Evolutionary conservation across 805 yeast species (phyloP), one percentile per base, ranked within the genome.

Genomic region (Phaffomyces opuntiae): DNA sequence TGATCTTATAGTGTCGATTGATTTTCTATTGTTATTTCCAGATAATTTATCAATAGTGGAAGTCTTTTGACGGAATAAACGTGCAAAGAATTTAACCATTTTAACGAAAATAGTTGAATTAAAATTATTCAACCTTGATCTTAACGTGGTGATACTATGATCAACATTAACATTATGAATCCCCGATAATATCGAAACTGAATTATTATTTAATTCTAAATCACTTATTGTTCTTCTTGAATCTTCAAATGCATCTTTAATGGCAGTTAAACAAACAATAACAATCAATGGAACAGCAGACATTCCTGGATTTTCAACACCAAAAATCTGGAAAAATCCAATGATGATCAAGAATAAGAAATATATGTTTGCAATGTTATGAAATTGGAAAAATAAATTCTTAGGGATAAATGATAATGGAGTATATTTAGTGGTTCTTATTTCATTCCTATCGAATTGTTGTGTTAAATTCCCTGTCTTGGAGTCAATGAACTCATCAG

Each of bases 381-480:
- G 79, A 63, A 89, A 90, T 67, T 91, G 98, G 52, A 77, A 74
- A 40, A 67, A 65, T 39, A 91, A 64, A 64, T 91, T 88, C 63
- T 89, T 89, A 7, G 98, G 98, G 21, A 91, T 55, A 60, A 91
- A 91, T 9, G 89, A 72, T 37, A 91, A 60, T 5, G 98, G 97
- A 1, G 98, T 91, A 66, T 91, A 93, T 67, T 89, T 90, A 5
- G 99, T 87, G 0, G 98, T 89, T 68, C 97, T 78, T 53, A 91
- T 87, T 61, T 89, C 89, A 69, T 91, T 91, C 35, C 38, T 47
- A 25, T 43, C 47, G n/a, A 43, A 43, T 6, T 37, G 24, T 31
- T 47, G 49, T 9, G 39, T 17, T 7, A 45, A 40, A 8, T 40
- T 39, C 3, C 37, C 39, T 3, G 42, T 47, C 24, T 47, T 47